Conservation (phyloP, 2,329 filamentous ascomycete species). For the Sphaerostilbella broomeana region DNA sequence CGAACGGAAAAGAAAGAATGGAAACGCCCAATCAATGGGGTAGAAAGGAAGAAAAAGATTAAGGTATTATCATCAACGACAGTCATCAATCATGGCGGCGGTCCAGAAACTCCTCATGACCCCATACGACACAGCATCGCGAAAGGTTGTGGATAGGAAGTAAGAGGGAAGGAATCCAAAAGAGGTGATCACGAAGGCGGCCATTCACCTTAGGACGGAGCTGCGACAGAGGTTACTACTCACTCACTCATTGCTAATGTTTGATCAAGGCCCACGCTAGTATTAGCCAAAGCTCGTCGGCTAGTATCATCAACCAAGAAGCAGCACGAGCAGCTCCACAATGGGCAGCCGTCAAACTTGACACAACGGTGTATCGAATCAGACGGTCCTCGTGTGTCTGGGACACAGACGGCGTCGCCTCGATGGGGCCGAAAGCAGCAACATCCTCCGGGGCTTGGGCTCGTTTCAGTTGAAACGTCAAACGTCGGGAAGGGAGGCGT, state of each 20-base stretch:
- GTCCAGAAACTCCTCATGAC: constrained; percentile 12
- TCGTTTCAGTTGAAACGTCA: constrained; percentile 43
- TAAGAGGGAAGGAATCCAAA: constrained; percentile 6
- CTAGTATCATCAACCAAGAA: no score
- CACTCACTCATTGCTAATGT: no score
- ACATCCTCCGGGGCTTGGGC: constrained; percentile 5
- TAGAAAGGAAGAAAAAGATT: constrained; percentile 25
- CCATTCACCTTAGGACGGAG: neutral
- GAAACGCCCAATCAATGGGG: constrained; percentile 43
- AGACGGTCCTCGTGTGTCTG: neutral
- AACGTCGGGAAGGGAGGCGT: constrained; percentile 32
- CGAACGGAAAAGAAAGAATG: constrained; percentile 25
- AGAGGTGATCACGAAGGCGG: constrained; percentile 2
- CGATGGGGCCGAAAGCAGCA: constrained; percentile 8
- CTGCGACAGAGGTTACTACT: no score
- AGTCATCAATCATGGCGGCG: constrained; percentile 13
- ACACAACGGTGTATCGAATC: constrained; percentile 6
- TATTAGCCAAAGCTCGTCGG: no score
- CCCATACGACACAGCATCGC: constrained; percentile 17
- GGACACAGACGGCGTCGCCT: neutral
- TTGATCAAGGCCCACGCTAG: no score
- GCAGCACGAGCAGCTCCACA: no score
- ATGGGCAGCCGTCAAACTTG: constrained; percentile 3
- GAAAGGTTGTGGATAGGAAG: constrained; percentile 25
- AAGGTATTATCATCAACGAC: constrained; percentile 11